phyloP scores from a whole-genome alignment of 2,329 filamentous ascomycete species.

The Neofusicoccum sp. region DNA sequence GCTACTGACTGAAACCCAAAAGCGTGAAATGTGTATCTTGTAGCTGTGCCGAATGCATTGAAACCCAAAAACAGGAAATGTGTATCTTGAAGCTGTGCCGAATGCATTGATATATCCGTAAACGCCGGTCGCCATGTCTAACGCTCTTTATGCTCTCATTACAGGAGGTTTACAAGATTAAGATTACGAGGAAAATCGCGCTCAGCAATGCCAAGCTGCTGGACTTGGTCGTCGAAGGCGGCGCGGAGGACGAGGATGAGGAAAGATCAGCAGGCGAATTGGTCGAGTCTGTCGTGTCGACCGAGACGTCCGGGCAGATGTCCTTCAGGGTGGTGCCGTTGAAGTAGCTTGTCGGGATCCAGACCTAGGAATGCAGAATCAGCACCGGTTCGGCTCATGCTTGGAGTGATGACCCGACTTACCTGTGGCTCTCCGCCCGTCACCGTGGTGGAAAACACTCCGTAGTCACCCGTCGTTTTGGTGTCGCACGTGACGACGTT shows the following conservation, averaged over 20 bases:
- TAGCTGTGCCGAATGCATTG: too few species aligned
- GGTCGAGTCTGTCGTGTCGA: background rate
- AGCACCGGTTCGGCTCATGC: background rate
- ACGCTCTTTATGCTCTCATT: constrained; percentile 2
- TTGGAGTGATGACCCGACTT: background rate
- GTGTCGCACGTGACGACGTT: background rate
- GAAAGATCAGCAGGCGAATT: too few species aligned
- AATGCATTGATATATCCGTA: background rate
- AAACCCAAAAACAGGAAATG: too few species aligned
- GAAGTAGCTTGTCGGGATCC: constrained; percentile 2
- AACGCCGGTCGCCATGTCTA: constrained; percentile 1
- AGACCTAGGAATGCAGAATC: background rate
- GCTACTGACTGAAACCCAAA: too few species aligned
- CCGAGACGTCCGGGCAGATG: background rate
- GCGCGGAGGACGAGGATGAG: background rate
- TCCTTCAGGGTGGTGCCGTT: constrained; percentile 8
- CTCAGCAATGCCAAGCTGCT: constrained; percentile 9
- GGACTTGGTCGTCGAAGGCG: background rate
- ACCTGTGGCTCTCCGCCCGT: constrained; percentile 4
- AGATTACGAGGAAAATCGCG: constrained; percentile 8
- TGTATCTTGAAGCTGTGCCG: background rate
- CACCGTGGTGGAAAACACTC: background rate
- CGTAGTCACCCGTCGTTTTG: background rate
- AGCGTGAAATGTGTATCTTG: too few species aligned
- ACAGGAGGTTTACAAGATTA: constrained; percentile 6